A percentile compares a stretch with the other conserved stretches of the same genome.
phyloP scores from a whole-genome alignment of 371 early-diverging fungal genomes.

The Apophysomyces variabilis region DNA sequence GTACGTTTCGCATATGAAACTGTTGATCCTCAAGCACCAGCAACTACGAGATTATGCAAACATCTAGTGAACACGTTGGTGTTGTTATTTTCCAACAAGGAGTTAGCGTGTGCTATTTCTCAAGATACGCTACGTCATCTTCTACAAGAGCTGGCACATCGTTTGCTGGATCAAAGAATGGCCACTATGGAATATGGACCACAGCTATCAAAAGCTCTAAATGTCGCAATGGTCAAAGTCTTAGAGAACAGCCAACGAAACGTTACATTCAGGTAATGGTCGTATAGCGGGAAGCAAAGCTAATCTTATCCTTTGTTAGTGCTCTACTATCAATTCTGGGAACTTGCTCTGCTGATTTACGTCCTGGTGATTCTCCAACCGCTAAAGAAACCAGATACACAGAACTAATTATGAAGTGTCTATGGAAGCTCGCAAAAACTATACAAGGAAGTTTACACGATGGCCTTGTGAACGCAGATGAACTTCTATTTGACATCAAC shows the following conservation, averaged over 20 bases:
- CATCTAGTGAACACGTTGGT: constrained; percentile 80
- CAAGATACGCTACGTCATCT: constrained; percentile 68
- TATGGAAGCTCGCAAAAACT: constrained; percentile 93
- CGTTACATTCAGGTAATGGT: constrained; percentile 65
- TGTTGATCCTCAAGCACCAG: constrained; percentile 55
- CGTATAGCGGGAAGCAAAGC: background rate
- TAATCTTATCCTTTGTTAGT: constrained; percentile 25
- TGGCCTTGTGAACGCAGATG: constrained; percentile 56
- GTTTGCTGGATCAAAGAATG: constrained; percentile 79
- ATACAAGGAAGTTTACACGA: constrained; percentile 69
- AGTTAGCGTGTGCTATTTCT: constrained; percentile 66
- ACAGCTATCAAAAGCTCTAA: constrained; percentile 78
- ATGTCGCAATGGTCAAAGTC: constrained; percentile 86
- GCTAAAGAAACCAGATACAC: constrained; percentile 74
- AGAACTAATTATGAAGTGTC: constrained; percentile 93
- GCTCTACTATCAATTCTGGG: constrained; percentile 64
- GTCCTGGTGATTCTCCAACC: constrained; percentile 54
- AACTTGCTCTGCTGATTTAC: constrained; percentile 47
- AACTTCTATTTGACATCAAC: constrained; percentile 77
- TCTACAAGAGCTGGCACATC: constrained; percentile 75
- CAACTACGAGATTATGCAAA: constrained; percentile 69
- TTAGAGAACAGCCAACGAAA: constrained; percentile 85
- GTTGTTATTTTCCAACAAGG: constrained; percentile 70
- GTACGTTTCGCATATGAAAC: constrained; percentile 77
- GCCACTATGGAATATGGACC: constrained; percentile 65